A percentile compares a stretch with the other conserved stretches of the same genome.
phyloP scores from a whole-genome alignment of 148 eudicot species.

The Camellia granthamiana region DNA sequence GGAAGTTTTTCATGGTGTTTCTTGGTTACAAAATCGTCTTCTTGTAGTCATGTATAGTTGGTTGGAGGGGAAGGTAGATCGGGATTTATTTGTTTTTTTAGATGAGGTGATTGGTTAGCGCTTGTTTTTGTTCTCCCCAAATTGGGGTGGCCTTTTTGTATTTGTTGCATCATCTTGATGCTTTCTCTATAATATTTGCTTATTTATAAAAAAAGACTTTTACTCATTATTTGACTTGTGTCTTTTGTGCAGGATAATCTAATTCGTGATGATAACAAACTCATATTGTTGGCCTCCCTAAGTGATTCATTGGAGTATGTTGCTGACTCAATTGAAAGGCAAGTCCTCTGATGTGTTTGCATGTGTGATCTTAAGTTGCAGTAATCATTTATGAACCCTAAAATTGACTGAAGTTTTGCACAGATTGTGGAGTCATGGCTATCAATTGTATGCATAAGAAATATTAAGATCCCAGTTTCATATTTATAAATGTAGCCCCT shows the following conservation, averaged over 20 bases:
- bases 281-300: slow-evolving; percentile 82
- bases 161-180: too few species aligned
- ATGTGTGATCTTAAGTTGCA: slow-evolving; percentile 9
- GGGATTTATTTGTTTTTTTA: too few species aligned
- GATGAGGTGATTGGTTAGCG: too few species aligned
- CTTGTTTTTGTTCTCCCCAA: too few species aligned
- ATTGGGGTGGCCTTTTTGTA: too few species aligned
- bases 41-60: too few species aligned
- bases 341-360: slow-evolving; percentile 26
- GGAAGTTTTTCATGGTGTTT: too few species aligned
- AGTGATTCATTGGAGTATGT: slow-evolving; percentile 99
- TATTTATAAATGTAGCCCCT: neutral
- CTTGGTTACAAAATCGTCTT: too few species aligned
- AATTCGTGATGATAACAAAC: slow-evolving; percentile 93
- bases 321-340: slow-evolving; percentile 97
- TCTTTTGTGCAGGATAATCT: slow-evolving; percentile 72
- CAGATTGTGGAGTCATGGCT: neutral
- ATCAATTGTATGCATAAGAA: neutral
- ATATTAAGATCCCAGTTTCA: neutral
- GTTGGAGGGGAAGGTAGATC: too few species aligned
- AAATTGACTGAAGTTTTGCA: neutral
- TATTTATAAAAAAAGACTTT: neutral
- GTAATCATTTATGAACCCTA: neutral
- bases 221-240: neutral
- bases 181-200: too few species aligned